Conservation (phyloP, 2,329 filamentous ascomycete species). For the Colletotrichum tropicicola region DNA sequence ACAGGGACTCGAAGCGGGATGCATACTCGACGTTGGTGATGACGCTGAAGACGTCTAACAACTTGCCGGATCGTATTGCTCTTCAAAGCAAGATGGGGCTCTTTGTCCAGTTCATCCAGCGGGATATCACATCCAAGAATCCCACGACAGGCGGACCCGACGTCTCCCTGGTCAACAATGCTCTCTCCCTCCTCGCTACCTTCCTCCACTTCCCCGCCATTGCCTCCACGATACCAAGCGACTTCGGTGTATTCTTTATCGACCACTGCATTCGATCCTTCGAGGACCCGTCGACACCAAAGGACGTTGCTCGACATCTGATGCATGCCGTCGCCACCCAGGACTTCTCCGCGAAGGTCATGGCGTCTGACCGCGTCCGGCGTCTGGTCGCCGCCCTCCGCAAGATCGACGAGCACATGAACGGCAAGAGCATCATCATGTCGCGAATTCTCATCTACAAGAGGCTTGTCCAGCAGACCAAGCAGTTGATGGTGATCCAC, state of each 20-base stretch:
- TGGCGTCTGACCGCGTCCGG: slow-evolving; percentile 76
- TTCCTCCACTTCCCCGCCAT: slow-evolving; percentile 81
- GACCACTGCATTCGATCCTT: slow-evolving; percentile 83
- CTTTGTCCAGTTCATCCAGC: slow-evolving; percentile 83
- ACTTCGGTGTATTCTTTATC: slow-evolving; percentile 82
- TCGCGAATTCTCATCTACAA: slow-evolving; percentile 83
- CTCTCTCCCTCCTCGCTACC: slow-evolving; percentile 79
- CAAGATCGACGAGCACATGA: slow-evolving; percentile 76
- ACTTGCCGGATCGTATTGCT: slow-evolving; percentile 78
- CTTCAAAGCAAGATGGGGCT: slow-evolving; percentile 80
- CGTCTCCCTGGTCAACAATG: slow-evolving; percentile 77
- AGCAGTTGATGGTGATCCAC: slow-evolving; percentile 74
- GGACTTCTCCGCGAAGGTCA: slow-evolving; percentile 77
- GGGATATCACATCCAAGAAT: slow-evolving; percentile 76
- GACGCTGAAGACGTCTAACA: slow-evolving; percentile 82
- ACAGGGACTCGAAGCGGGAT: slow-evolving; percentile 79
- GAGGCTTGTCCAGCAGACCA: slow-evolving; percentile 77
- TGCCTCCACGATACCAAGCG: slow-evolving; percentile 74
- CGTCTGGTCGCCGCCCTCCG: slow-evolving; percentile 77
- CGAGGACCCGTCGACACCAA: slow-evolving; percentile 73
- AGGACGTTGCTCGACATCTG: slow-evolving; percentile 80
- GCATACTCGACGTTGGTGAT: slow-evolving; percentile 84
- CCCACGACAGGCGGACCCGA: slow-evolving; percentile 63
- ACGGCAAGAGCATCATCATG: slow-evolving; percentile 82
- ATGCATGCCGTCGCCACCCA: slow-evolving; percentile 85